Conservation (phyloP, 2,329 filamentous ascomycete species). For the Venturia aucupariae region DNA sequence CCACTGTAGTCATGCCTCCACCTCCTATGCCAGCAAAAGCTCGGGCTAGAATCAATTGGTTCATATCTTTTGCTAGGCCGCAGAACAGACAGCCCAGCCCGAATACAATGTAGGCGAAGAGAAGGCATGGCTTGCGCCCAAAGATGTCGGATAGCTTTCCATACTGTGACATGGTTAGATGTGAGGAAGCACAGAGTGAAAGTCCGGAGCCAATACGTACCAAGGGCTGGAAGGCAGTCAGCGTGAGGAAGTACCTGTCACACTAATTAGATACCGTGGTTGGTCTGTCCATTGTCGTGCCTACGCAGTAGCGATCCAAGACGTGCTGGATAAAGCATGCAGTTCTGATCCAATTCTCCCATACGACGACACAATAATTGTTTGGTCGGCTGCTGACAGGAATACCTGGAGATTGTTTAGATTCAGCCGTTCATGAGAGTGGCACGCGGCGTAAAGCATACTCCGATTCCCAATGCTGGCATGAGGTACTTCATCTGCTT, state of each 20-base stretch:
- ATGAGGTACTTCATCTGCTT: conserved; percentile 48
- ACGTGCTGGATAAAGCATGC: conserved; percentile 62
- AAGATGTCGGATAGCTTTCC: conserved; percentile 64
- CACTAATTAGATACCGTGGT: neutral
- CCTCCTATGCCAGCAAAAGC: conserved; percentile 57
- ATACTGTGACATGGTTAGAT: conserved; percentile 32
- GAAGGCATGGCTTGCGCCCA: conserved; percentile 55
- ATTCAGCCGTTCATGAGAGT: neutral
- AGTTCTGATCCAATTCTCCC: conserved; percentile 68
- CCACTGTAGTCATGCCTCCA: conserved; percentile 62
- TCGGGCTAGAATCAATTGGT: conserved; percentile 56
- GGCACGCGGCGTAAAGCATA: conserved; percentile 27
- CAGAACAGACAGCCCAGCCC: conserved; percentile 55
- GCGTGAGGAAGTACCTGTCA: conserved; percentile 57
- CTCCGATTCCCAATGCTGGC: conserved; percentile 53
- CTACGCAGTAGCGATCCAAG: conserved; percentile 60
- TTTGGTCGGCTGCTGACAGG: conserved; percentile 65
- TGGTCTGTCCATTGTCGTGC: neutral
- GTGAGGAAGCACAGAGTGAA: neutral
- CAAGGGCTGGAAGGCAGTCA: conserved; percentile 66
- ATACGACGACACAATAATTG: conserved; percentile 69
- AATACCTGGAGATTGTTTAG: conserved; percentile 46
- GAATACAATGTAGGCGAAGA: conserved; percentile 57
- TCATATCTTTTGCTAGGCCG: conserved; percentile 54
- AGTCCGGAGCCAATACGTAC: neutral